These are phyloP conservation scores for Populus euphratica DNA, from an alignment of 345 rosid species.

Conservation along the genomic window DNA sequence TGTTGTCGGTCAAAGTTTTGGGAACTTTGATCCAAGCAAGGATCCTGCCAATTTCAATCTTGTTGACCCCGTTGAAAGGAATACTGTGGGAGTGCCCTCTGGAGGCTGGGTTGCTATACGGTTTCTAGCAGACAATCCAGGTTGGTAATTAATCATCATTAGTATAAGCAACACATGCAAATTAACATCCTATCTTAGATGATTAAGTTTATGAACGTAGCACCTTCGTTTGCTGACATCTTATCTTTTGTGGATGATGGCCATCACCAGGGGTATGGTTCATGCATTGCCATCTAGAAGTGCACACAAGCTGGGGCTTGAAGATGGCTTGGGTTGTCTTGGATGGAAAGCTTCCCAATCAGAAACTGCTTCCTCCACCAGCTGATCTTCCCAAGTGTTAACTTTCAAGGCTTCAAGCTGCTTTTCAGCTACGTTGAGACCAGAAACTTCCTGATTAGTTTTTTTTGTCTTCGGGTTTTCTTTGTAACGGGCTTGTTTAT, in stretches of 20 bases:
- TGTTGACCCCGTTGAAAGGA: conserved; percentile 14
- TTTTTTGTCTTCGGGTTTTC: background rate
- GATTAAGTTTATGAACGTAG: background rate
- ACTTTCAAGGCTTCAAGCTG: background rate
- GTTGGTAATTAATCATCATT: background rate
- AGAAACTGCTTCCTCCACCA: conserved; percentile 14
- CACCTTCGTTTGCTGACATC: background rate
- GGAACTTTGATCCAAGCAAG: conserved; percentile 10
- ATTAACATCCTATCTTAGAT: background rate
- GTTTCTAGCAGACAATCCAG: conserved; percentile 18
- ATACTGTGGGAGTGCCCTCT: conserved; percentile 16
- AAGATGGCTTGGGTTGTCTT: conserved; percentile 13
- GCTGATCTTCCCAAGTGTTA: conserved; percentile 14
- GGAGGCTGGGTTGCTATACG: conserved; percentile 20
- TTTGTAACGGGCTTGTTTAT: background rate
- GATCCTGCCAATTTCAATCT: conserved; percentile 13
- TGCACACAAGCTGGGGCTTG: conserved; percentile 17
- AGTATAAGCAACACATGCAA: background rate
- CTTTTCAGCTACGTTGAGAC: background rate
- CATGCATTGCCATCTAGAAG: conserved; percentile 19
- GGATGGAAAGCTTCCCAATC: conserved; percentile 13
- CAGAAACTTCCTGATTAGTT: background rate
- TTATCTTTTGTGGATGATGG: background rate
- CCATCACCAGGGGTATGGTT: conserved; percentile 6
- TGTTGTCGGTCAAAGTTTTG: conserved; percentile 18